Conservation (phyloP, 2,329 filamentous ascomycete genomes). For the Fusarium fujikuroi region DNA sequence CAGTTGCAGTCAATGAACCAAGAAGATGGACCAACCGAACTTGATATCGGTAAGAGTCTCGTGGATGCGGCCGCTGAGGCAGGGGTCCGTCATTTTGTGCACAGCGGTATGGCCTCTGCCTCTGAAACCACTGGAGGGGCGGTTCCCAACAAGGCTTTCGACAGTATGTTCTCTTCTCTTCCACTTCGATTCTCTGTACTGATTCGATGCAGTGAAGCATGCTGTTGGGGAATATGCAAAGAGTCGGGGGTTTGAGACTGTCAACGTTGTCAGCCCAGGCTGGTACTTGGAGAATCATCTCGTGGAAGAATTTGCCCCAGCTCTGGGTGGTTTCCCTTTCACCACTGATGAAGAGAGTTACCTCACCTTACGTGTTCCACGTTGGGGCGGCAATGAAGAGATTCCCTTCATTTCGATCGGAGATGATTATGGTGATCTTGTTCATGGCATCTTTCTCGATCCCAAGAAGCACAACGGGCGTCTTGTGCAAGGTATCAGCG, state of each 20-base stretch:
- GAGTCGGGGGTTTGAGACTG: conserved; percentile 48
- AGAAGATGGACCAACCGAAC: conserved; percentile 45
- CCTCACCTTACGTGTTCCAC: conserved; percentile 50
- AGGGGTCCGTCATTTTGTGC: conserved; percentile 51
- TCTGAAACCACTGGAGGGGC: conserved; percentile 48
- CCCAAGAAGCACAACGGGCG: conserved; percentile 51
- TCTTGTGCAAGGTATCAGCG: conserved; percentile 53
- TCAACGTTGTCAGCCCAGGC: conserved; percentile 50
- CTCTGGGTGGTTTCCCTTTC: conserved; percentile 56
- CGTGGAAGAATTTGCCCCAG: conserved; percentile 45
- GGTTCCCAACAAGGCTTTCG: conserved; percentile 47
- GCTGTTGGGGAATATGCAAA: conserved; percentile 52
- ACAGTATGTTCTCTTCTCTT: conserved; percentile 43
- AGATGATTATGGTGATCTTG: conserved; percentile 58
- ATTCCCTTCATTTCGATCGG: conserved; percentile 53
- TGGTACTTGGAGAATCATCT: conserved; percentile 59
- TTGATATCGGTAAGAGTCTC: conserved; percentile 50
- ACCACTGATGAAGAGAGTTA: conserved; percentile 49
- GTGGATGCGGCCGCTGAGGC: conserved; percentile 49
- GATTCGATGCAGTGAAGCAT: conserved; percentile 49
- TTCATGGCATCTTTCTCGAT: conserved; percentile 56
- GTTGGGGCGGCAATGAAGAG: conserved; percentile 52
- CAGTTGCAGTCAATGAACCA: conserved; percentile 38
- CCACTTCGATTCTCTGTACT: not conserved
- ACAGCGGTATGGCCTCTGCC: conserved; percentile 50